A percentile compares a stretch with the other conserved stretches of the same genome.
phyloP scores from a whole-genome alignment of 345 rosid genomes.

The Arabidopsis thaliana region DNA sequence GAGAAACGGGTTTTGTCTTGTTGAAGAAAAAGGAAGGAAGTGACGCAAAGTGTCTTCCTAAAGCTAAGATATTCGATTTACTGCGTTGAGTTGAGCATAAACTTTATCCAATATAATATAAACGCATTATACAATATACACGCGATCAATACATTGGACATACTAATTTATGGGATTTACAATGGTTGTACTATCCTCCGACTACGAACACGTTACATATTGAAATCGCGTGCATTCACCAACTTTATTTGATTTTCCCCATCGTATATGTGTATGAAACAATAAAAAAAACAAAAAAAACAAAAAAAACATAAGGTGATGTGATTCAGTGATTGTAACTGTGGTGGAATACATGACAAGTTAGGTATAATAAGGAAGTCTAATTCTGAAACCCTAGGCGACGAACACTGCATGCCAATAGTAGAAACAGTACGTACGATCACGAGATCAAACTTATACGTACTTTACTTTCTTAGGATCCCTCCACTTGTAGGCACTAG shows the following conservation, averaged over 20 bases:
- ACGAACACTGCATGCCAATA: conserved; percentile 48
- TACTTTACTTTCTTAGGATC: conserved; percentile 47
- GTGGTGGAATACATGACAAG: conserved; percentile 33
- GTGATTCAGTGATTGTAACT: conserved; percentile 21
- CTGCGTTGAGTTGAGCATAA: conserved; percentile 13
- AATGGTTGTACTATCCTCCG: background rate
- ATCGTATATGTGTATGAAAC: background rate
- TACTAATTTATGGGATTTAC: background rate
- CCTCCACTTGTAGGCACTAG: conserved; percentile 43
- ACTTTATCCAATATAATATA: conserved; percentile 29
- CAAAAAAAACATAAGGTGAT: background rate
- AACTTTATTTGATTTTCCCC: conserved; percentile 7
- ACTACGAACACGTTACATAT: background rate
- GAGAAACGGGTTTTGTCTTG: conserved; percentile 44
- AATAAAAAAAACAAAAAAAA: too few species aligned
- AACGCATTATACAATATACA: conserved; percentile 9
- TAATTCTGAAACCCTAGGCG: conserved; percentile 45
- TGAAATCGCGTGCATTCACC: conserved; percentile 17
- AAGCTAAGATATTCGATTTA: conserved; percentile 41
- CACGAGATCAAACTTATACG: conserved; percentile 47
- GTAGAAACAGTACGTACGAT: conserved; percentile 49
- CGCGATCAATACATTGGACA: background rate
- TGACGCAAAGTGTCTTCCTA: conserved; percentile 49
- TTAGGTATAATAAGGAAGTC: conserved; percentile 40
- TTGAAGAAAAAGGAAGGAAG: conserved; percentile 41